These are phyloP conservation scores for Teratosphaeria zuluensis DNA, from an alignment of 2,329 filamentous ascomycete genomes.

Conservation along the genomic window DNA sequence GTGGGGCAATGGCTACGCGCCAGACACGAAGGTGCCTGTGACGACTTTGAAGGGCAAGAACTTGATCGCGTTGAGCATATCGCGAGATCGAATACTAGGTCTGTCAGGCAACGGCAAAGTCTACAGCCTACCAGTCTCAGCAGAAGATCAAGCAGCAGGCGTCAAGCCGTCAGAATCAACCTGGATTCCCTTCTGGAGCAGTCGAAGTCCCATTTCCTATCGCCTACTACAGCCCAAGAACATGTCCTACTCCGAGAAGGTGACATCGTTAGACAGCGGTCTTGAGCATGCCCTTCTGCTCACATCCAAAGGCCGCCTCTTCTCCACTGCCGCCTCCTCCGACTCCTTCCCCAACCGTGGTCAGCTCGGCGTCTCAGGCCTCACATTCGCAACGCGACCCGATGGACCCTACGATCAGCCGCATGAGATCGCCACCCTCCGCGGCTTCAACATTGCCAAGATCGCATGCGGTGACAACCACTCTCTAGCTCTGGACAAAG, in stretches of 20 bases:
- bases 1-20: slow-evolving; percentile 74
- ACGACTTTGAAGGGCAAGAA: slow-evolving; percentile 74
- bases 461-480: slow-evolving; percentile 83
- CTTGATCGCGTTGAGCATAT: slow-evolving; percentile 64
- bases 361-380: slow-evolving; percentile 75
- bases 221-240: slow-evolving; percentile 58
- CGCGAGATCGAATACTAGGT: slow-evolving; percentile 72
- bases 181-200: slow-evolving; percentile 69
- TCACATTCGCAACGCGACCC: slow-evolving; percentile 71
- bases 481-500: slow-evolving; percentile 65
- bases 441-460: slow-evolving; percentile 59
- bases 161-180: slow-evolving; percentile 54
- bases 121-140: slow-evolving; percentile 74
- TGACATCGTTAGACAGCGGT: slow-evolving; percentile 66
- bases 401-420: slow-evolving; percentile 69
- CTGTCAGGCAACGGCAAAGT: slow-evolving; percentile 65
- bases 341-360: slow-evolving; percentile 71
- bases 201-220: slow-evolving; percentile 54
- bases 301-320: slow-evolving; percentile 76
- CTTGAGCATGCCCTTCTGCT: slow-evolving; percentile 79
- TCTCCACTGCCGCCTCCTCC: slow-evolving; percentile 74
- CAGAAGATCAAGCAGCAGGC: slow-evolving; percentile 57
- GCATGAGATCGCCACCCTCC: slow-evolving; percentile 65
- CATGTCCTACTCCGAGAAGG: slow-evolving; percentile 59
- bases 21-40: slow-evolving; percentile 52